phyloP scores from a whole-genome alignment of 148 eudicot species.

The Vaccinium darrowii region DNA sequence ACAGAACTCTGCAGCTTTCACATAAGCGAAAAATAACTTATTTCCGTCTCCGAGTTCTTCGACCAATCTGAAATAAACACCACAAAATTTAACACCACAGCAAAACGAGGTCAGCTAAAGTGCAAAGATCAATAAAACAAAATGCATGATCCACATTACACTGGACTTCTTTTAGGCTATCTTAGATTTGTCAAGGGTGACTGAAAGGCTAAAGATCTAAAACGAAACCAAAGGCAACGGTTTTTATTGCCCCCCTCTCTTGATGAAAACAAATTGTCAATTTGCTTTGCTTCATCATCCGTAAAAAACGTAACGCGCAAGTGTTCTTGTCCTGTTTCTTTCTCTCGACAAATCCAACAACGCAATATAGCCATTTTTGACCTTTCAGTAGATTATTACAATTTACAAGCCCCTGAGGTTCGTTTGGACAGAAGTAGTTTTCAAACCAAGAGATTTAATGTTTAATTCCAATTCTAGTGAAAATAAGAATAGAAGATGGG shows the following conservation, averaged over 20 bases:
- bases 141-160: background rate
- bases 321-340: background rate
- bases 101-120: background rate
- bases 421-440: background rate
- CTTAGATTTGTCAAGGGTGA: background rate
- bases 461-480: background rate
- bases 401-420: background rate
- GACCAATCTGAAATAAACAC: conserved; percentile 40
- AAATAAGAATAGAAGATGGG: background rate
- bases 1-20: background rate
- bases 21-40: conserved; percentile 16
- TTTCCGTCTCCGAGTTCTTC: conserved; percentile 48
- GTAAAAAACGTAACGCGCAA: background rate
- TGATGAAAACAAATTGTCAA: background rate
- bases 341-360: background rate
- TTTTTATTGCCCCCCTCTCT: background rate
- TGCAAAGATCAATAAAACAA: background rate
- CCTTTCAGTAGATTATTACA: background rate
- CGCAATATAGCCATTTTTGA: background rate
- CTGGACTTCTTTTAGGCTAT: background rate
- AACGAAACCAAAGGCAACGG: background rate
- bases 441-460: background rate
- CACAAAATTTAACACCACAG: background rate
- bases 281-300: background rate
- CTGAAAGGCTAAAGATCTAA: background rate